Percentiles rank a stretch among this genome's conserved stretches.
Evolutionary conservation across 768 basidiomycete species (phyloP).

Genomic region (Sarcomyxa edulis): DNA sequence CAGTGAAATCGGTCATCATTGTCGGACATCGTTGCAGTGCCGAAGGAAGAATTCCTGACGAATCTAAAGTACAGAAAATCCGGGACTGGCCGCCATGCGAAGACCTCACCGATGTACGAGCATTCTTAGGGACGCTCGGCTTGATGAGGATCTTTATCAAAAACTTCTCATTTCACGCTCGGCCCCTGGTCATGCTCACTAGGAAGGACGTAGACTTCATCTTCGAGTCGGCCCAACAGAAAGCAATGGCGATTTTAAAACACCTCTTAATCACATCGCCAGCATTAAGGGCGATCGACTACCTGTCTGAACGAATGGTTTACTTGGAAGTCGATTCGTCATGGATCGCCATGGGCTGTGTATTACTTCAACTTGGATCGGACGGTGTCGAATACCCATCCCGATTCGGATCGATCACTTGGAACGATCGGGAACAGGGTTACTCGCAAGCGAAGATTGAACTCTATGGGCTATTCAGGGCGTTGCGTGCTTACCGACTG

Average conservation of each 20-base stretch:
- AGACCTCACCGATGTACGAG: slow-evolving; percentile 16
- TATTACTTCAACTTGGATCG: slow-evolving; percentile 18
- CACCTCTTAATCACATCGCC: slow-evolving; percentile 13
- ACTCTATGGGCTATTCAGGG: no score
- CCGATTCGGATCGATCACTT: slow-evolving; percentile 23
- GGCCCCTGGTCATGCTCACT: slow-evolving; percentile 18
- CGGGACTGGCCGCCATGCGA: slow-evolving; percentile 17
- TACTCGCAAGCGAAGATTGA: no score
- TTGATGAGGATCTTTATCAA: slow-evolving; percentile 22
- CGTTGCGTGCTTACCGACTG: no score
- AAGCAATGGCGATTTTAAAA: slow-evolving; percentile 14
- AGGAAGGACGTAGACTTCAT: slow-evolving; percentile 20
- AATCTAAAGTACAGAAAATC: slow-evolving; percentile 13
- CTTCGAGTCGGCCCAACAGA: slow-evolving; percentile 21
- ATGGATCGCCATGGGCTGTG: slow-evolving; percentile 13
- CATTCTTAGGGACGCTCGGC: slow-evolving; percentile 25
- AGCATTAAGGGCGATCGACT: slow-evolving; percentile 23
- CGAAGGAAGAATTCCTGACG: slow-evolving; percentile 21
- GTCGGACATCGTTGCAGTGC: slow-evolving; percentile 33
- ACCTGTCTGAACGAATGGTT: slow-evolving; percentile 15
- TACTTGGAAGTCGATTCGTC: slow-evolving; percentile 27
- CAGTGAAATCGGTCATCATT: slow-evolving; percentile 18
- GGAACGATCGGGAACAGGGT: slow-evolving; percentile 19
- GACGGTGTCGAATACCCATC: slow-evolving; percentile 12
- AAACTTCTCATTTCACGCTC: slow-evolving; percentile 17